Evolutionary conservation across 768 basidiomycete species (phyloP).

Genomic region (Lactarius tabidus): DNA sequence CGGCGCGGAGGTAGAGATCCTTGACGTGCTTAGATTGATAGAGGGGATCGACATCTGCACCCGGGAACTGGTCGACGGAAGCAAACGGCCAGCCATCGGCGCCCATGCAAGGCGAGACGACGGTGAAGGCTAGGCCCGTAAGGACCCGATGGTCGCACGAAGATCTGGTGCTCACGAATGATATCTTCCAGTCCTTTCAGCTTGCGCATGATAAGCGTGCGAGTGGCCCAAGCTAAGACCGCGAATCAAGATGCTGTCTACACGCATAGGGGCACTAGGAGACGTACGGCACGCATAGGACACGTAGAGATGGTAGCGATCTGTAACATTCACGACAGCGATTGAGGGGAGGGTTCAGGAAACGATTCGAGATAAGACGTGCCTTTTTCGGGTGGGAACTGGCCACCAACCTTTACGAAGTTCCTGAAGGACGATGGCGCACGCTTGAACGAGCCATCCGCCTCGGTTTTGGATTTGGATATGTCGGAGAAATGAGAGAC

Average conservation of each 20-base stretch:
- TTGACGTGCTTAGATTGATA: slow-evolving; percentile 66
- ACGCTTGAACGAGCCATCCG: slow-evolving; percentile 67
- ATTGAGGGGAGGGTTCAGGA: not conserved
- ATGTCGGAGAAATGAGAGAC: slow-evolving; percentile 46
- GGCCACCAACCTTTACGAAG: slow-evolving; percentile 49
- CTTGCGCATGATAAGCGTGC: slow-evolving; percentile 82
- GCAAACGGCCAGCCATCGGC: slow-evolving; percentile 85
- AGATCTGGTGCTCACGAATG: slow-evolving; percentile 52
- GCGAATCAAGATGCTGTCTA: not conserved
- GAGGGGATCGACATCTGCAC: slow-evolving; percentile 70
- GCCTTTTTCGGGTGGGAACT: slow-evolving; percentile 77
- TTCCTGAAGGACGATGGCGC: slow-evolving; percentile 52
- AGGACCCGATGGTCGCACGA: not conserved
- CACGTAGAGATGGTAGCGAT: slow-evolving; percentile 89
- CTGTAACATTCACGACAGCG: slow-evolving; percentile 37
- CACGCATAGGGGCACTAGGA: not conserved
- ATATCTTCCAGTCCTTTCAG: slow-evolving; percentile 88
- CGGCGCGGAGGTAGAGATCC: slow-evolving; percentile 78
- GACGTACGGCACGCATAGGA: slow-evolving; percentile 77
- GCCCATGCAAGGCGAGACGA: slow-evolving; percentile 86
- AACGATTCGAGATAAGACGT: slow-evolving; percentile 24
- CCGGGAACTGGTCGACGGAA: slow-evolving; percentile 60
- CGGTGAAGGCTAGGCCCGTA: slow-evolving; percentile 56
- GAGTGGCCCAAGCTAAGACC: slow-evolving; percentile 92
- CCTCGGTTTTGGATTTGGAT: slow-evolving; percentile 46